Evolutionary conservation across 2,329 filamentous ascomycete species (phyloP), one percentile per base, ranked within the genome.

Genomic region (Pseudogymnoascus verrucosus): DNA sequence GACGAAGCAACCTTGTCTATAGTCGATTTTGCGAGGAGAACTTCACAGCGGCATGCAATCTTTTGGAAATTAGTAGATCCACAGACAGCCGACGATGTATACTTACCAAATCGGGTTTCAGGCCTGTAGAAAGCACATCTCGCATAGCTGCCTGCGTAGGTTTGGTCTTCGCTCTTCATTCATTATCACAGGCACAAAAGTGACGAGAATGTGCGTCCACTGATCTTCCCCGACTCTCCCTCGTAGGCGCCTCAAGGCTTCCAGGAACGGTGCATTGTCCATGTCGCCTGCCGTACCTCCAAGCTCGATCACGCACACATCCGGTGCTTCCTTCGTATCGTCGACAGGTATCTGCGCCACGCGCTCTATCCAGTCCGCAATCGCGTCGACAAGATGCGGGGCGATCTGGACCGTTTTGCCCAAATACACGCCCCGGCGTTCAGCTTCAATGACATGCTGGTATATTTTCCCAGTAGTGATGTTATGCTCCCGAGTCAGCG

Each of bases 401-500:
- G 98, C 92, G 40, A 96, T 89, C 76, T 97, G 92, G n/a, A 96
- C 89, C 16, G 93, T 92, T 76, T 89, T 87, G 68, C 93, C 93
- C 12, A 98, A 83, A 71, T 96, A 98, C 74, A 93, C 88, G 63
- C 86, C 87, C 42, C 77, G 76, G 16, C 83, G 78, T 72, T 85
- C 83, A 66, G 85, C 86, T 72, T 92, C 85, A 71, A 96, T 92
- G 62, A 97, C 93, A 71, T 89, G 86, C 72, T 91, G 83, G 78
- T 97, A 98, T 69, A 98, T 91, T 80, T 97, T 97, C 73, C 95
- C 95, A 4, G 93, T 96, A 2, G 95, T 99, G 76, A 99, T 96
- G 77, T 98, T 98, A 80, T 93, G 91, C 70, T 96, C 91, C 66
- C 88, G 82, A 8, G 86, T 91, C 66, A 98, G 82, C 62, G 88